Base-by-base conservation (phyloP, 305 asterid genomes). In the Solanum hybrid region DNA sequence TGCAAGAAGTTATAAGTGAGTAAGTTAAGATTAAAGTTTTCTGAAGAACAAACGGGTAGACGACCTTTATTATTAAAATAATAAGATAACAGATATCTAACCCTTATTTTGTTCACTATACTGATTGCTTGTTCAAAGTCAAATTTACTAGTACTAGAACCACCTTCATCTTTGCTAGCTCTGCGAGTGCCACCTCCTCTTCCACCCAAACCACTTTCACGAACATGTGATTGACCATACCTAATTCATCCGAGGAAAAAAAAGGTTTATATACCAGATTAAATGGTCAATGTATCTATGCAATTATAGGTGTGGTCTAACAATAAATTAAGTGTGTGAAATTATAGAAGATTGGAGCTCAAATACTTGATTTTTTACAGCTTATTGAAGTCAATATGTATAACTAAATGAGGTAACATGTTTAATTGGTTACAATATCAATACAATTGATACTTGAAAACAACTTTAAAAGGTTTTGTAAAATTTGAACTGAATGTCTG, bases 81-180 rank as follows among this genome's bases (percentile, higher is more conserved):
- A 76, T 29, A 87, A 73, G 73, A 80, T 46, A 37, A 40, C n/a
- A 51, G 1, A 20, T 26, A 22, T 14, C 76, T 91, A 81, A 96
- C 99, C 99, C 96, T 96, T 87, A 97, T 96, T 93, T 96, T 98
- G 93, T 97, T 96, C 71, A 98, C 99, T 84, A 98, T 96, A 92
- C 92, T 93, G 88, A 98, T 93, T 88, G 99, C 99, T 12, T 26
- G 77, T 27, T 71, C 77, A 71, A 71, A 71, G 34, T 71, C 77
- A 26, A 26, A 26, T 29, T 12, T 71, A 71, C 20, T 71, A 71
- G 8, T 17, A 71, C 20, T 26, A 71, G 77, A 27, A 26, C 20
- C 20, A 26, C 2, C 20, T 71, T 10, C 20, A 26, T 71, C 1
- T 71, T 12, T 71, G 8, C 77, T 26, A 71, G 77, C 34, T 71